Evolutionary conservation across 2,329 filamentous ascomycete species (phyloP), one percentile per base, ranked within the genome.

Genomic region (Penicillium sp.): DNA sequence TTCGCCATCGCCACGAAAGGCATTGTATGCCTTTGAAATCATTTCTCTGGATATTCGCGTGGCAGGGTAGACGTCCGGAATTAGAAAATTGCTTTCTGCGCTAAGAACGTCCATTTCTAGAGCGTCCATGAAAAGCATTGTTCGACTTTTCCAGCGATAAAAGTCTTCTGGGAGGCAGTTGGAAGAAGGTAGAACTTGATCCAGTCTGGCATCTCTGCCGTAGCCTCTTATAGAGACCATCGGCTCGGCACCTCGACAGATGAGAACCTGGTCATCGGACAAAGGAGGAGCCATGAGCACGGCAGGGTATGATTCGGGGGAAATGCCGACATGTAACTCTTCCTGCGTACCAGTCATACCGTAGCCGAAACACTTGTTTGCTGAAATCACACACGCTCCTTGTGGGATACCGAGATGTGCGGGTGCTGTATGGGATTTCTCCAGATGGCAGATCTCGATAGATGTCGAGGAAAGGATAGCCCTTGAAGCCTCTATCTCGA

Each of bases 121-220:
- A 22, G 51, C 51, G 14, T 53, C 51, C 51, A 53, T 53, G 13
- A 53, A 53, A 28, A 53, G 51, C 35, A 53, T 53, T 22, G 51
- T 42, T 13, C 35, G 35, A 33, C 30, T 16, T 26, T 40, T 38
- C 33, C 35, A 53, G 1, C 6, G n/a, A 30, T 35, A 35, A 2
- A 35, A 22, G 11, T 51, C 48, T 14, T 3, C 8, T 22, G 25
- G 48, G 16, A 4, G 3, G 26, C 14, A 30, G 22, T 28, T 8
- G 6, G 51, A n/a, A 19, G 33, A 40, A 2, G 33, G 51, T 10
- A 53, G 11, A 11, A 40, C 14, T 40, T 53, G 33, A 30, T 53
- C 35, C 11, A 53, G 13, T 19, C 16, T 26, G 22, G 22, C 51
- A 26, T 40, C 33, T 53, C 51, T 40, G 22, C 51, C 51, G 7